Base-by-base conservation (phyloP, 352 stramenopile genomes). In the Phytopythium aichiense region DNA sequence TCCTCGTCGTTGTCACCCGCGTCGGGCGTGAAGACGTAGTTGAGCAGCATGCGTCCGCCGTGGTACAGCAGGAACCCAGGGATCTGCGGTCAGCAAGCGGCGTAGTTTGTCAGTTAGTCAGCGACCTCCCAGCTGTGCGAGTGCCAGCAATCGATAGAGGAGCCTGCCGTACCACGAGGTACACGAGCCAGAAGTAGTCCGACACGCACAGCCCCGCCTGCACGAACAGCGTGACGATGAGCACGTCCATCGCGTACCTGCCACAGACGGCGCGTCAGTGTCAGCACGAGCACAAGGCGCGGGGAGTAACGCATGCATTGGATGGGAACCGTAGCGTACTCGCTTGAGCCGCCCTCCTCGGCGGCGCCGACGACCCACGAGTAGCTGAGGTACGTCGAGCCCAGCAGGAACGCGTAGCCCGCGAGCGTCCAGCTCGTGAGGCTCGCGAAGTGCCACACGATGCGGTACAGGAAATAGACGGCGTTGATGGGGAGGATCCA, bases 181-280 rank as follows among this genome's bases (percentile, higher is more conserved):
- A 93, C 30, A 87, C 60, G 61, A 91, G 77, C 87, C 87, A 96
- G 60, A 94, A 96, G 79, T 94, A 96, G 71, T 88, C 84, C 20
- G 85, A 93, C 57, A 94, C 65, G 57, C 92, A 58, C 25, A 91
- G 70, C 18, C 87, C 87, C 0, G 74, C 67, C 51, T 96, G 84
- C 60, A 92, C 86, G 50, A 90, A 81, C 30, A 96, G 72, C 56
- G 84, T 93, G 56, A 96, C 61, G 61, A 94, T 68, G 51, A 96
- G 63, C 49, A 96, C 76, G 65, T 96, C 87, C 82, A 96, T 94
- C 16, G 83, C 86, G 51, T 94, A 91, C 51, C 79, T 79, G 60
- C 50, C 15, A 25, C 0, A 30, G 33, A 25, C 15, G 8, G 22
- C 50, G 4, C 50, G 50, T 56, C 2, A 56, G 50, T 38, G 12